Evolutionary conservation across 2,329 filamentous ascomycete species (phyloP).

Genomic region (Ascochyta clinopodiicola): DNA sequence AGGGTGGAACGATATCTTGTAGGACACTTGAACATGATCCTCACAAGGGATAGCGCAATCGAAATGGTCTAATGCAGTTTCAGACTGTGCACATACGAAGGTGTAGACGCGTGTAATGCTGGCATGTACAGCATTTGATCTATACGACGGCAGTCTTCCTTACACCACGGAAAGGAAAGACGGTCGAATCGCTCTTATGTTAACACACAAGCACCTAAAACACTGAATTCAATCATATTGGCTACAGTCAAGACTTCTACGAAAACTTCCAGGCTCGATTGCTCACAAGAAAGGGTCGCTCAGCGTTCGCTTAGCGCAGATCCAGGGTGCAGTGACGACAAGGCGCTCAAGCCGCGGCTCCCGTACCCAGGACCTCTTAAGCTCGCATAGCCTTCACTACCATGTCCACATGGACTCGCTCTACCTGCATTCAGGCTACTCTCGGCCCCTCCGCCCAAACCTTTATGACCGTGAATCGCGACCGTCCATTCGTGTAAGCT

Average conservation of each 20-base stretch:
- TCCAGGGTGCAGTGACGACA: slow-evolving; percentile 19
- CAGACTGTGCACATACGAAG: neutral
- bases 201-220: neutral
- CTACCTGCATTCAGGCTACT: slow-evolving; percentile 27
- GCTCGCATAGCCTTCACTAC: slow-evolving; percentile 14
- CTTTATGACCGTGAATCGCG: slow-evolving; percentile 29
- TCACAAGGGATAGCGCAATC: neutral
- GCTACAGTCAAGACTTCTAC: too few species aligned
- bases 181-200: neutral
- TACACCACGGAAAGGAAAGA: neutral
- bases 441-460: slow-evolving; percentile 31
- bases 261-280: too few species aligned
- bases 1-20: neutral
- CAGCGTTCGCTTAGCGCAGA: slow-evolving; percentile 7
- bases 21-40: neutral
- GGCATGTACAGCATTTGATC: neutral
- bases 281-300: too few species aligned
- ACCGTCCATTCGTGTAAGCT: slow-evolving; percentile 32
- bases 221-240: too few species aligned
- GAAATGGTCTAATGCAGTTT: neutral
- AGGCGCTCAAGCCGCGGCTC: slow-evolving; percentile 16
- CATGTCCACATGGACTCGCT: slow-evolving; percentile 35
- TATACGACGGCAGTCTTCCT: neutral
- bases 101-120: neutral
- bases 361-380: slow-evolving; percentile 1